phyloP scores from a whole-genome alignment of 805 yeast genomes.

The Nakazawaea anatomiae region DNA sequence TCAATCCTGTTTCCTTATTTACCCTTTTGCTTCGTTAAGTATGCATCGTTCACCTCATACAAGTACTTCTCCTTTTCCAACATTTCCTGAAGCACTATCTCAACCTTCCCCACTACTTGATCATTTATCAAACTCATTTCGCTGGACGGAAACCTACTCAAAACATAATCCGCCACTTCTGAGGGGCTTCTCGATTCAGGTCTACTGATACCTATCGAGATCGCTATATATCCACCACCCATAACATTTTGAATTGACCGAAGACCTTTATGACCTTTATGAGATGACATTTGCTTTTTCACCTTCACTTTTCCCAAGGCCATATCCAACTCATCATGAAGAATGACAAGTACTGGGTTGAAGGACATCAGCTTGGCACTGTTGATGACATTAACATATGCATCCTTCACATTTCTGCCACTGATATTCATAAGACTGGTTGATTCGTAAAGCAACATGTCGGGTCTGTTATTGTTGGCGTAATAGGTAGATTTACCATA shows the following conservation, averaged over 20 bases:
- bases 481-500: constrained; percentile 19
- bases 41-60: constrained; percentile 15
- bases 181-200: constrained; percentile 37
- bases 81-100: constrained; percentile 30
- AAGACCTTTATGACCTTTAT: constrained; percentile 85
- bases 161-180: constrained; percentile 57
- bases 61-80: constrained; percentile 19
- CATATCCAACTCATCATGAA: constrained; percentile 76
- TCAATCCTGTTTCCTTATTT: too few relatives aligned
- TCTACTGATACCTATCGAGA: constrained; percentile 76
- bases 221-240: constrained; percentile 52
- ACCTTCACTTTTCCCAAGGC: constrained; percentile 62
- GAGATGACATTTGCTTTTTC: constrained; percentile 52
- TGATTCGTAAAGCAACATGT: constrained; percentile 44
- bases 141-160: constrained; percentile 39
- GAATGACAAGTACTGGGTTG: constrained; percentile 43
- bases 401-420: constrained; percentile 49
- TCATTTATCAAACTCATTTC: constrained; percentile 38
- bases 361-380: constrained; percentile 17
- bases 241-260: constrained; percentile 43
- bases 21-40: neutral
- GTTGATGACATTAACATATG: constrained; percentile 36
- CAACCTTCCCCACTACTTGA: constrained; percentile 36
- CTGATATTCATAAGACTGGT: constrained; percentile 63
- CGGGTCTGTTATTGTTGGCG: constrained; percentile 15